Evolutionary conservation across 2,329 filamentous ascomycete species (phyloP).

Genomic region (Pyricularia sp.): DNA sequence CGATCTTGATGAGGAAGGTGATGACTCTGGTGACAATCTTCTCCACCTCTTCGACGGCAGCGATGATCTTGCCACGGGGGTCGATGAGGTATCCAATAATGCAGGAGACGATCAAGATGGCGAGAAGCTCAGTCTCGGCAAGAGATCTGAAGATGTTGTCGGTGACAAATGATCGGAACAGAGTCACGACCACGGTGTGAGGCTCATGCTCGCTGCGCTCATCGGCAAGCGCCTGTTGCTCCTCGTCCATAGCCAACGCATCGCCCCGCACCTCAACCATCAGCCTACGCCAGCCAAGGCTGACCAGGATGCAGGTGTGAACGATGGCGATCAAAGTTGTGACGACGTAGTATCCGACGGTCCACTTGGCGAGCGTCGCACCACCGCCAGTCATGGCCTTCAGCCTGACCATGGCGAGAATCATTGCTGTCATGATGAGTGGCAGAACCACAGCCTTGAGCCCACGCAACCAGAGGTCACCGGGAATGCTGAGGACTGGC

Average conservation of each 20-base stretch:
- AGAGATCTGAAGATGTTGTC: conserved; percentile 33
- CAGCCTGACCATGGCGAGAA: conserved; percentile 35
- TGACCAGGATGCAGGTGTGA: conserved; percentile 30
- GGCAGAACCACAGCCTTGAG: conserved; percentile 36
- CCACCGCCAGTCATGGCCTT: conserved; percentile 29
- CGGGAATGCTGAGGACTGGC: conserved; percentile 32
- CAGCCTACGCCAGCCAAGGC: conserved; percentile 32
- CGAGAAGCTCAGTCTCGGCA: conserved; percentile 16
- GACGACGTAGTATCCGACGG: conserved; percentile 33
- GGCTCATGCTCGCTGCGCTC: conserved; percentile 20
- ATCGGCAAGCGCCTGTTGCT: conserved; percentile 18
- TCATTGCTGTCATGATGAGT: conserved; percentile 37
- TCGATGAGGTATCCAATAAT: conserved; percentile 21
- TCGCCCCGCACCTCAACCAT: conserved; percentile 24
- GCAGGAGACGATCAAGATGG: conserved; percentile 22
- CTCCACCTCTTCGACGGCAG: conserved; percentile 32
- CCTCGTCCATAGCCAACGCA: conserved; percentile 17
- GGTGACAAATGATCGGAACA: conserved; percentile 36
- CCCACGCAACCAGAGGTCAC: conserved; percentile 34
- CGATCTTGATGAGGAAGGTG: conserved; percentile 32
- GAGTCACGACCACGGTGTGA: conserved; percentile 30
- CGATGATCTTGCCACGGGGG: conserved; percentile 24
- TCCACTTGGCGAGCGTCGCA: conserved; percentile 31
- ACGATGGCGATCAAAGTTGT: conserved; percentile 37
- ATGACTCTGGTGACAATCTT: conserved; percentile 15